Percentiles rank a stretch among this genome's conserved stretches.
phyloP scores from a whole-genome alignment of 2,329 filamentous ascomycete genomes.

The Acephala macrosclerotiorum region DNA sequence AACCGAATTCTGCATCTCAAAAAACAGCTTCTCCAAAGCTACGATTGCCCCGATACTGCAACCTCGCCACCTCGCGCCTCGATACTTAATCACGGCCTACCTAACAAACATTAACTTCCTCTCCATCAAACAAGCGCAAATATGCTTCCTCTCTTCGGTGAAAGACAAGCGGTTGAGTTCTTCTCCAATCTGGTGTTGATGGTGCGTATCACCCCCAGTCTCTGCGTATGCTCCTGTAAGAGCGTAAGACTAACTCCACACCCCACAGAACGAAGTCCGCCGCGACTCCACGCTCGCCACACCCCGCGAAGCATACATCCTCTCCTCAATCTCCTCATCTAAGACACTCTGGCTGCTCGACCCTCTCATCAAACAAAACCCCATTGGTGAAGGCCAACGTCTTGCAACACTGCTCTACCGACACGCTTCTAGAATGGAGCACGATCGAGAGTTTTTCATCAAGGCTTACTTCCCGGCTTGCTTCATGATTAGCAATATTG shows the following conservation, averaged over 20 bases:
- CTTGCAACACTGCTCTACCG: constrained; percentile 1
- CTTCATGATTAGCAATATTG: constrained; percentile 4
- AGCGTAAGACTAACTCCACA: not conserved
- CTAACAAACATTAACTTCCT: not conserved
- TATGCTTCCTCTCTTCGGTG: constrained; percentile 2
- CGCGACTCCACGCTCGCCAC: not conserved
- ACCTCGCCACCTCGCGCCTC: not conserved
- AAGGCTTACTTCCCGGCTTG: constrained; percentile 3
- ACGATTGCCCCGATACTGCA: too few relatives aligned
- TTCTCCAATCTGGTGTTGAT: constrained; percentile 2
- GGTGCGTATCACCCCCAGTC: not conserved
- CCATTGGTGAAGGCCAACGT: not conserved
- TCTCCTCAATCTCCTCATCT: not conserved
- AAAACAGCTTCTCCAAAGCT: too few relatives aligned
- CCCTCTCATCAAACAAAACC: not conserved
- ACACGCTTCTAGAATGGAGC: not conserved
- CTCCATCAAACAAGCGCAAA: not conserved
- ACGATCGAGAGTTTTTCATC: constrained; percentile 1
- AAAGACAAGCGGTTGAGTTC: constrained; percentile 1
- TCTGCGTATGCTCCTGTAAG: not conserved
- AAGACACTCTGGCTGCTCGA: not conserved
- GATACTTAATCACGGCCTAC: not conserved
- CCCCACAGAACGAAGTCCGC: not conserved
- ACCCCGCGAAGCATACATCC: constrained; percentile 2
- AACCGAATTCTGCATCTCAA: too few relatives aligned